These are phyloP conservation scores for Cerrena zonata DNA, from an alignment of 1,284 basidiomycete genomes.

Conservation along the genomic window DNA sequence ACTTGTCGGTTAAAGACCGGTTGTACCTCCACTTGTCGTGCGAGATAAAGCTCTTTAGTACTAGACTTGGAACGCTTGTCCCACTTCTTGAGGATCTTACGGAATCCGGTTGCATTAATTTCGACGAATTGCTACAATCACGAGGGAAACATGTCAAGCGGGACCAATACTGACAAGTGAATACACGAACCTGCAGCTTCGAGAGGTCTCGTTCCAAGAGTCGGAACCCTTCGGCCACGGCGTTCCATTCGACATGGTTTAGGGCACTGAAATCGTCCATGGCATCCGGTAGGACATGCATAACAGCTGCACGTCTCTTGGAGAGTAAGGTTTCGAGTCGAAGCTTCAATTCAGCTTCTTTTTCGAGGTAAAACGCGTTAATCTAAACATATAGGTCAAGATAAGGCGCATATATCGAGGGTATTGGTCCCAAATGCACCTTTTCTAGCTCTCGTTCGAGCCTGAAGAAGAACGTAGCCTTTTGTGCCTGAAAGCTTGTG, in stretches of 20 bases:
- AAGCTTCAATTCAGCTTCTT: conserved; percentile 91
- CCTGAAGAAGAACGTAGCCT: conserved; percentile 98
- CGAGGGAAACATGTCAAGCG: conserved; percentile 18
- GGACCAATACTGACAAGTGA: conserved; percentile 4
- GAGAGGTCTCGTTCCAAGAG: conserved; percentile 93
- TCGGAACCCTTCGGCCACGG: conserved; percentile 93
- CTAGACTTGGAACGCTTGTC: conserved; percentile 93
- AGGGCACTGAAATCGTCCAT: conserved; percentile 48
- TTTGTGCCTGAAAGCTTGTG: conserved; percentile 84
- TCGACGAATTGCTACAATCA: conserved; percentile 85
- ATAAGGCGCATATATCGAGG: background rate
- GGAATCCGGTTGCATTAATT: conserved; percentile 94
- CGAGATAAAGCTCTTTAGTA: conserved; percentile 93
- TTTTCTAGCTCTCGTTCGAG: conserved; percentile 97
- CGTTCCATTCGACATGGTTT: conserved; percentile 83
- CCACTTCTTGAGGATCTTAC: conserved; percentile 98
- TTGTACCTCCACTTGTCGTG: conserved; percentile 96
- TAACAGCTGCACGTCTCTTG: conserved; percentile 81
- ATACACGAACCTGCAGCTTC: conserved; percentile 75
- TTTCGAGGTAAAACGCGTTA: conserved; percentile 98
- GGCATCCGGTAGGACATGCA: conserved; percentile 63
- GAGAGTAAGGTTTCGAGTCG: conserved; percentile 89
- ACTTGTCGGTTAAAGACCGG: conserved; percentile 96
- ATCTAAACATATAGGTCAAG: conserved; percentile 52
- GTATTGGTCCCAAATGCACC: conserved; percentile 52